Evolutionary conservation across 169 alveolate genomes (phyloP), one percentile per base, ranked within the genome.

Genomic region (Eimeria maxima): DNA sequence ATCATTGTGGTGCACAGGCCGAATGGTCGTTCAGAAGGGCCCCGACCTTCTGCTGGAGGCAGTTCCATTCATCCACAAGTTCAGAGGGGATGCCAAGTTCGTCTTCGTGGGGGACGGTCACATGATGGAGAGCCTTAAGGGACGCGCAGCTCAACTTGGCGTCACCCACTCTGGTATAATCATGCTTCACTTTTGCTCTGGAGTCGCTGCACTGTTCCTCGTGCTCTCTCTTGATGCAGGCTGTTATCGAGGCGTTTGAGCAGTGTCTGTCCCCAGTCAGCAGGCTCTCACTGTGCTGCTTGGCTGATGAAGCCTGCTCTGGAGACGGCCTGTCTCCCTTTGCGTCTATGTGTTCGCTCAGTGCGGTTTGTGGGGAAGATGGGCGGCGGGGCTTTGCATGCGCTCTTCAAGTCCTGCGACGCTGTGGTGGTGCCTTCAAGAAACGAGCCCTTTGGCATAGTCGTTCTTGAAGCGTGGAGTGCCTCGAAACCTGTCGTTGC

Each of bases 71-170:
- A 95, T 96, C 53, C 95, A 95, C 69, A 55, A 91, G 74, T 73
- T 95, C 78, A 84, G 98, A n/a, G 97, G 96, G 44, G 97, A 97
- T 67, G 96, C 97, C 45, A 97, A 97, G 92, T 97, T 97, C 90
- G 97, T 97, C 92, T 96, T 97, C n/a, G 98, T 97, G 33, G 98
- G 98, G 1, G 98, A 97, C 94, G 98, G 98, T 14, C 98, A 97
- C 95, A 97, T 97, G 97, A 95, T 94, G 95, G 97, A 90, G 67
- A 97, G 96, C 65, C 96, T 97, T n/a, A 97, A 90, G 76, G 95
- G 96, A 50, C 96, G 98, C n/a, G 96, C 97, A 13, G 97, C 96
- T 33, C 98, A 97, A 97, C 96, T 94, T 14, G 96, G 96, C 27
- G 96, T 96, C 50, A 63, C 93, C 53, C 96, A 96, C 60, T 76